These are phyloP conservation scores for Dendrostoma leiphaemia DNA, from an alignment of 2,329 filamentous ascomycete species.

Conservation along the genomic window DNA sequence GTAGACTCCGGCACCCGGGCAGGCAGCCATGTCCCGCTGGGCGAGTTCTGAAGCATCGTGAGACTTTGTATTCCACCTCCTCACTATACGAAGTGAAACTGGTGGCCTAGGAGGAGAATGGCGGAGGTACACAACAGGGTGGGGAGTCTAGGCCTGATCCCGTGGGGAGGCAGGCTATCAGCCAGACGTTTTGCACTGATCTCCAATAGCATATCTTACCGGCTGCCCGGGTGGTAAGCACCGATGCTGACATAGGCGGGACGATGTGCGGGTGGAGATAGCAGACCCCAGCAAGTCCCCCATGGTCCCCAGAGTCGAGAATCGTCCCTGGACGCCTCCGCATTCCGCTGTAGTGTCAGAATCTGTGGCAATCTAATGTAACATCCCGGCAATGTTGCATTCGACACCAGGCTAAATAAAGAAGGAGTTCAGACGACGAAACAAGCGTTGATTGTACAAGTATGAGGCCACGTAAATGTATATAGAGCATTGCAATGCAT, in stretches of 20 bases:
- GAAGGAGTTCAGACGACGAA: not conserved
- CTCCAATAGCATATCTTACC: too few relatives aligned
- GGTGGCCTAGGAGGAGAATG: not conserved
- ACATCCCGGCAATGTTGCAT: not conserved
- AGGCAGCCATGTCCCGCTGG: slow-evolving; percentile 45
- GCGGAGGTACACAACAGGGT: not conserved
- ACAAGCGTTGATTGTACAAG: not conserved
- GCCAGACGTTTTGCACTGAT: too few relatives aligned
- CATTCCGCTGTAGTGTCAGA: not conserved
- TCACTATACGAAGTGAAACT: not conserved
- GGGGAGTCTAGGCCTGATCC: too few relatives aligned
- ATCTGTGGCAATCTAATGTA: slow-evolving; percentile 1
- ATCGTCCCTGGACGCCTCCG: not conserved
- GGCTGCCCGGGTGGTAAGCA: too few relatives aligned
- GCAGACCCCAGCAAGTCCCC: not conserved
- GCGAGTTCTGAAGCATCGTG: slow-evolving; percentile 33
- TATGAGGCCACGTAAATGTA: too few relatives aligned
- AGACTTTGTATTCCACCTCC: not conserved
- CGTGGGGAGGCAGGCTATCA: too few relatives aligned
- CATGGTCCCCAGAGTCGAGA: not conserved
- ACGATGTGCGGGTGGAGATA: not conserved
- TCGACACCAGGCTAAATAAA: not conserved
- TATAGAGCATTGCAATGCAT: not conserved
- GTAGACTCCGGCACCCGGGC: slow-evolving; percentile 45
- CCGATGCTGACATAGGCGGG: not conserved